Conservation (phyloP, 257 asterid species). For the Scutellaria baicalensis region DNA sequence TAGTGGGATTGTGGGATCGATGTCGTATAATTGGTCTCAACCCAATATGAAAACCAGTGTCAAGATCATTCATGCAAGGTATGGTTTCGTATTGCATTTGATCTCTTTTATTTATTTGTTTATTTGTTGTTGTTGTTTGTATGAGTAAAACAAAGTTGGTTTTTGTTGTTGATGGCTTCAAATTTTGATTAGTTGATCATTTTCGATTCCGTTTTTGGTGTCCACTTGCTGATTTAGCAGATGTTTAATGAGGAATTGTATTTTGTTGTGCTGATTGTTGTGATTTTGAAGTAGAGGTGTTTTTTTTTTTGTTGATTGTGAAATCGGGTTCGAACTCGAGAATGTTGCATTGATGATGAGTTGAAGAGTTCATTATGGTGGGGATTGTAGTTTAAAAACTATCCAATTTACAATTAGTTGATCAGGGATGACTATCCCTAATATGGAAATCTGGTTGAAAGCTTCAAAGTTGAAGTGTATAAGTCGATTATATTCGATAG, state of each 20-base stretch:
- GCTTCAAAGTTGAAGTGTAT: not conserved
- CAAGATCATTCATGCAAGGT: slow-evolving; percentile 93
- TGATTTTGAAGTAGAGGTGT: not conserved
- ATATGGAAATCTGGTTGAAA: not conserved
- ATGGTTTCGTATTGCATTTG: not conserved
- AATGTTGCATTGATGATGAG: not conserved
- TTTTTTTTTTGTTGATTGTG: not conserved
- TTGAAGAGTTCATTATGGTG: not conserved
- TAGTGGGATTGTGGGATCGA: slow-evolving; percentile 74
- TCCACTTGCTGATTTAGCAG: not conserved
- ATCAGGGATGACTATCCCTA: not conserved
- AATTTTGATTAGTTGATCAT: not conserved
- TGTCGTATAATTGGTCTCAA: slow-evolving; percentile 94
- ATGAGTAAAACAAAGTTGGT: not conserved
- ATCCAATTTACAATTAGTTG: not conserved
- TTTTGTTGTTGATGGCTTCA: not conserved
- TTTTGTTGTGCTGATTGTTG: not conserved
- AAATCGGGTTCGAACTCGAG: not conserved
- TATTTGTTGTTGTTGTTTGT: not conserved
- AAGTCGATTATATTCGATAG: not conserved
- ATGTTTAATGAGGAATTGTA: not conserved
- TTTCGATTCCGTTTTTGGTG: not conserved
- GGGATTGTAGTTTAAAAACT: not conserved
- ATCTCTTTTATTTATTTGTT: not conserved
- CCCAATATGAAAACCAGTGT: slow-evolving; percentile 89